Conservation (phyloP, 1,284 basidiomycete genomes). For the Irpex sp. region DNA sequence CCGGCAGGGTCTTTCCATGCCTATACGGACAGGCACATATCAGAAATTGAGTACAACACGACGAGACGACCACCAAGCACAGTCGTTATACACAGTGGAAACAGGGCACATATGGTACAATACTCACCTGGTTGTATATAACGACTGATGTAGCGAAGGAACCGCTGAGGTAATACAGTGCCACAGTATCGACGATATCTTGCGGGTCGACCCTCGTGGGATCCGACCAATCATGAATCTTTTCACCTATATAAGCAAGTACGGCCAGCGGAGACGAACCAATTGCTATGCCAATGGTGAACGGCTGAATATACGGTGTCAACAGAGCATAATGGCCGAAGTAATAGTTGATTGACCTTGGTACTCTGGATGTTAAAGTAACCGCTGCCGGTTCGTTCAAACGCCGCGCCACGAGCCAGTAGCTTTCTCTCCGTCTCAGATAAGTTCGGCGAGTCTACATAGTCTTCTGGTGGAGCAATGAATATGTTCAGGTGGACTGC, state of each 20-base stretch:
- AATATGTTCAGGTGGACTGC: background rate
- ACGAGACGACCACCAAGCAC: too few species aligned
- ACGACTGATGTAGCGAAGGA: constrained; percentile 10
- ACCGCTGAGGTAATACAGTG: constrained; percentile 14
- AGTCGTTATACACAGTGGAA: too few species aligned
- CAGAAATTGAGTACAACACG: too few species aligned
- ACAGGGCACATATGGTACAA: background rate
- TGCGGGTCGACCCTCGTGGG: background rate
- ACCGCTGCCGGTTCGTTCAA: constrained; percentile 2
- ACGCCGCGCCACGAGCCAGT: constrained; percentile 1
- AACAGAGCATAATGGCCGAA: background rate
- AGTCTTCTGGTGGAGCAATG: background rate
- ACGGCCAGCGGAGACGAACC: constrained; percentile 12
- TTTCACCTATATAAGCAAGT: constrained; percentile 14
- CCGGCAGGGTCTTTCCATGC: background rate
- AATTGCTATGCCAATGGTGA: constrained; percentile 8
- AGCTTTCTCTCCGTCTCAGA: background rate
- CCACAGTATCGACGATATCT: constrained; percentile 7
- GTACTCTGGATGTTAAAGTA: constrained; percentile 6
- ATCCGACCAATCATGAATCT: constrained; percentile 2
- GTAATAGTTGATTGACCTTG: background rate
- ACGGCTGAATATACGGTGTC: constrained; percentile 4
- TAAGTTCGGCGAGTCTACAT: background rate
- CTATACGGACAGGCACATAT: background rate
- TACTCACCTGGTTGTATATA: constrained; percentile 6